Percentiles rank a stretch among this genome's conserved stretches.
phyloP scores from a whole-genome alignment of 2,329 filamentous ascomycete species.

The Xylariaceae sp. region DNA sequence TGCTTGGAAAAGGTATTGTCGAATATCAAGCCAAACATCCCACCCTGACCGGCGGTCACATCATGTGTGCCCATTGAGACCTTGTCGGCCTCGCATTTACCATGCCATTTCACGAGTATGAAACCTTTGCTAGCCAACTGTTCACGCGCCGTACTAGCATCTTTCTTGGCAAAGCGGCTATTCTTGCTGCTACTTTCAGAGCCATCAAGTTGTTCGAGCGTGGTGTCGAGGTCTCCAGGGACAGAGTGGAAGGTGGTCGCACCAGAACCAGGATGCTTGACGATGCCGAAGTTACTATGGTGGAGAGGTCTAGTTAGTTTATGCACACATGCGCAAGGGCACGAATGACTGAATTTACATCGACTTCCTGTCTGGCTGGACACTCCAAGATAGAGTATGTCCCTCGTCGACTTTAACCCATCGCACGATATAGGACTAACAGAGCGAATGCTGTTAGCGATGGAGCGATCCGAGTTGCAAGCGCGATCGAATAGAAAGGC shows the following conservation, averaged over 20 bases:
- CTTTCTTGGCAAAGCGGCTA: slow-evolving; percentile 59
- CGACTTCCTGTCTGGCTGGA: slow-evolving; percentile 97
- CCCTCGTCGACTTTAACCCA: slow-evolving; percentile 93
- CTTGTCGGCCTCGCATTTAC: slow-evolving; percentile 96
- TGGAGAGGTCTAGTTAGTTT: slow-evolving; percentile 6
- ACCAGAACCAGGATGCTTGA: slow-evolving; percentile 88
- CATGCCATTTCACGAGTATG: slow-evolving; percentile 80
- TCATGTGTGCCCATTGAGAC: slow-evolving; percentile 90
- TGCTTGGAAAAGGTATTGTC: slow-evolving; percentile 99
- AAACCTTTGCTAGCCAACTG: slow-evolving; percentile 71
- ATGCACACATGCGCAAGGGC: no score
- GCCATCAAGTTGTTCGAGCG: slow-evolving; percentile 54
- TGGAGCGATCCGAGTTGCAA: slow-evolving; percentile 21
- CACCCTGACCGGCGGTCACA: slow-evolving; percentile 73
- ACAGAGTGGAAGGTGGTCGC: slow-evolving; percentile 54
- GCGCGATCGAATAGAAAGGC: slow-evolving; percentile 30
- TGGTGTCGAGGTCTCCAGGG: slow-evolving; percentile 50
- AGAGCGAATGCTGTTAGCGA: slow-evolving; percentile 17
- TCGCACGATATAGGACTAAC: slow-evolving; percentile 93
- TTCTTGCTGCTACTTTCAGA: slow-evolving; percentile 47
- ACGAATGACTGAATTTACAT: slow-evolving; percentile 60
- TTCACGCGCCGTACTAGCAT: slow-evolving; percentile 65
- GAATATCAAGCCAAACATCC: slow-evolving; percentile 96
- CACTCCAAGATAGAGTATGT: slow-evolving; percentile 95
- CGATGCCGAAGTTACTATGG: slow-evolving; percentile 87